A percentile compares a stretch with the other conserved stretches of the same genome.
phyloP scores from a whole-genome alignment of 2,329 filamentous ascomycete species.

The Eutypa lata region DNA sequence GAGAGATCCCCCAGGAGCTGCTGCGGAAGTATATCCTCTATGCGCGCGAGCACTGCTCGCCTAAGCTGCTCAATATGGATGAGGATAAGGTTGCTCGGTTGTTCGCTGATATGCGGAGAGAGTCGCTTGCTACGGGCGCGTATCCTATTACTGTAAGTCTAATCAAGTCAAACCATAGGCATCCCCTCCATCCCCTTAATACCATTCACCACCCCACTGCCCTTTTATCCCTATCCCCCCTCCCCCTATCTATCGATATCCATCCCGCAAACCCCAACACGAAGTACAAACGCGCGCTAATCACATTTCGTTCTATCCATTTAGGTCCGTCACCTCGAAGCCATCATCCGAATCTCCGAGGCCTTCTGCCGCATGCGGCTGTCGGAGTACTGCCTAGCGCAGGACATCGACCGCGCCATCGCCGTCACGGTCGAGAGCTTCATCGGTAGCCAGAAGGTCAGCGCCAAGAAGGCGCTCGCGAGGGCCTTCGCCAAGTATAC shows the following conservation, averaged over 20 bases:
- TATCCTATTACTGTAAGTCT: conserved; percentile 96
- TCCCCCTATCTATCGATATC: not conserved
- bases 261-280: not conserved
- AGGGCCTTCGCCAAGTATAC: conserved; percentile 96
- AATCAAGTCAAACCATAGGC: no score
- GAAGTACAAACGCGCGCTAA: not conserved
- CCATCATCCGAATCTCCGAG: conserved; percentile 93
- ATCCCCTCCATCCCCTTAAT: not conserved
- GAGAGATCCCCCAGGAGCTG: conserved; percentile 85
- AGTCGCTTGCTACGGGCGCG: conserved; percentile 88
- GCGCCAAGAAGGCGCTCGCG: conserved; percentile 92
- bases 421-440: conserved; percentile 96
- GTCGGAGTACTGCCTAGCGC: conserved; percentile 87
- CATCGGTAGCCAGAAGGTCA: conserved; percentile 93
- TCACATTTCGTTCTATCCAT: conserved; percentile 15
- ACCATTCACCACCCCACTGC: not conserved
- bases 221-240: not conserved
- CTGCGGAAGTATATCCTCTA: conserved; percentile 97
- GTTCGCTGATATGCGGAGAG: conserved; percentile 93
- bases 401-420: conserved; percentile 95
- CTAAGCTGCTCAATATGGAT: conserved; percentile 96
- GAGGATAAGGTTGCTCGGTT: conserved; percentile 93
- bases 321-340: conserved; percentile 97
- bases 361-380: conserved; percentile 96
- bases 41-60: conserved; percentile 80